phyloP scores from a whole-genome alignment of 73 alveolate species.

The Tetrahymena elliotti region DNA sequence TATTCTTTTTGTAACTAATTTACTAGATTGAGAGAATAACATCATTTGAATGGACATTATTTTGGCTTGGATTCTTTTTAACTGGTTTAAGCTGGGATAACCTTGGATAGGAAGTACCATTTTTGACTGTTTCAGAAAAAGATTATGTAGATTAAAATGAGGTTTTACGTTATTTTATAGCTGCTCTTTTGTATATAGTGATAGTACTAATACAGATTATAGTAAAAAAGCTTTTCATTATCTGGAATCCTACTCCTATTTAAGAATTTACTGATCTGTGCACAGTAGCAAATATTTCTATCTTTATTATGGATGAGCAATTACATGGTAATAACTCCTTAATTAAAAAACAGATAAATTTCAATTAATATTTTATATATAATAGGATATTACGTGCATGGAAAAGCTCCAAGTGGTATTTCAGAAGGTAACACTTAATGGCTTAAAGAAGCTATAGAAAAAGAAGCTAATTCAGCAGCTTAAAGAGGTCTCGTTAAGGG shows the following conservation, averaged over 20 bases:
- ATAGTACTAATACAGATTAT: constrained; percentile 68
- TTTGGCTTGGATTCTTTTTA: constrained; percentile 47
- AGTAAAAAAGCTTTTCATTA: constrained; percentile 56
- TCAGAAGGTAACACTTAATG: constrained; percentile 79
- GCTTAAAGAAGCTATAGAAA: constrained; percentile 68
- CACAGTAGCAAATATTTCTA: constrained; percentile 80
- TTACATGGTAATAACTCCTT: constrained; percentile 65
- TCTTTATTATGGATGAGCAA: constrained; percentile 80
- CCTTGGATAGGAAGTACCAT: constrained; percentile 53
- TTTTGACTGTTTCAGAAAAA: background rate
- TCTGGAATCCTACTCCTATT: constrained; percentile 64
- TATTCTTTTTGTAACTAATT: background rate
- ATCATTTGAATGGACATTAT: constrained; percentile 56
- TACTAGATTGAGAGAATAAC: constrained; percentile 47
- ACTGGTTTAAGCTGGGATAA: constrained; percentile 59
- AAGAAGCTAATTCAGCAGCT: constrained; percentile 78
- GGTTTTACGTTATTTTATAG: constrained; percentile 69
- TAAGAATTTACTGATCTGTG: constrained; percentile 92
- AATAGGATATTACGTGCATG: constrained; percentile 96
- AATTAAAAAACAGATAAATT: constrained; percentile 84
- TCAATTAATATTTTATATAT: constrained; percentile 75
- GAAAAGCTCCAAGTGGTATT: constrained; percentile 84
- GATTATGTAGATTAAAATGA: constrained; percentile 46
- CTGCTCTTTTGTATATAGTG: constrained; percentile 55
- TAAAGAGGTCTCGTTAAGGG: constrained; percentile 67